A percentile compares a stretch with the other conserved stretches of the same genome.
phyloP scores from a whole-genome alignment of 805 yeast genomes.

The Ogataea henricii region DNA sequence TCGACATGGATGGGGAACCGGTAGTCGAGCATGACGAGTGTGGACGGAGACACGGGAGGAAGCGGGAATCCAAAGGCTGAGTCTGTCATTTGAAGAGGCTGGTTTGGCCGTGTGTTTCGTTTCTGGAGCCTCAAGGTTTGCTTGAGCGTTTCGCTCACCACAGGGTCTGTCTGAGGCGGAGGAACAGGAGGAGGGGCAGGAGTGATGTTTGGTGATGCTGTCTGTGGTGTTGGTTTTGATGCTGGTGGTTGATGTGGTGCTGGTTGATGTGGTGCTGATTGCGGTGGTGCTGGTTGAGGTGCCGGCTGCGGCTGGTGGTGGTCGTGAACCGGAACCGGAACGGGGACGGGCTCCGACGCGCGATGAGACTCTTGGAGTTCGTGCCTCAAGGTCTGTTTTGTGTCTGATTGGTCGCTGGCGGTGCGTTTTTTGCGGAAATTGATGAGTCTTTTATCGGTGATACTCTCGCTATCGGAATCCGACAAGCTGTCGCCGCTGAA shows the following conservation, averaged over 20 bases:
- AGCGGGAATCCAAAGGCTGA: conserved; percentile 87
- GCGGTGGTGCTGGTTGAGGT: background rate
- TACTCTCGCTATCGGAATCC: conserved; percentile 27
- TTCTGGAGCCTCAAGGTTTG: conserved; percentile 31
- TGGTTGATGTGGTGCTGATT: background rate
- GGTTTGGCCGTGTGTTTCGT: conserved; percentile 48
- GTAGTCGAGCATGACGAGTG: conserved; percentile 77
- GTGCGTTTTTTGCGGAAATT: conserved; percentile 7
- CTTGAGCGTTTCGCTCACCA: conserved; percentile 24
- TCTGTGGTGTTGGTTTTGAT: background rate
- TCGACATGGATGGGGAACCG: conserved; percentile 95
- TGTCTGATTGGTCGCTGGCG: conserved; percentile 5
- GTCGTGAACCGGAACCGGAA: too few species aligned
- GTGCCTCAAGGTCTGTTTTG: too few species aligned
- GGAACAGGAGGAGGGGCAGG: background rate
- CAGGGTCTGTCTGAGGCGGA: conserved; percentile 4
- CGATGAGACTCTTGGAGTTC: too few species aligned
- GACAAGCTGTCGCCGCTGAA: conserved; percentile 15
- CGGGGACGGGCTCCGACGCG: too few species aligned
- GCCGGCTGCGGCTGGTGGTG: too few species aligned
- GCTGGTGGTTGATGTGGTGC: background rate
- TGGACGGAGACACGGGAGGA: conserved; percentile 77
- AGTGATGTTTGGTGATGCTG: background rate
- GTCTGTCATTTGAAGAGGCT: conserved; percentile 63
- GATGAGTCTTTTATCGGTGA: conserved; percentile 21